These are phyloP conservation scores for Diaporthe helianthi DNA, from an alignment of 2,329 filamentous ascomycete genomes.

Conservation along the genomic window DNA sequence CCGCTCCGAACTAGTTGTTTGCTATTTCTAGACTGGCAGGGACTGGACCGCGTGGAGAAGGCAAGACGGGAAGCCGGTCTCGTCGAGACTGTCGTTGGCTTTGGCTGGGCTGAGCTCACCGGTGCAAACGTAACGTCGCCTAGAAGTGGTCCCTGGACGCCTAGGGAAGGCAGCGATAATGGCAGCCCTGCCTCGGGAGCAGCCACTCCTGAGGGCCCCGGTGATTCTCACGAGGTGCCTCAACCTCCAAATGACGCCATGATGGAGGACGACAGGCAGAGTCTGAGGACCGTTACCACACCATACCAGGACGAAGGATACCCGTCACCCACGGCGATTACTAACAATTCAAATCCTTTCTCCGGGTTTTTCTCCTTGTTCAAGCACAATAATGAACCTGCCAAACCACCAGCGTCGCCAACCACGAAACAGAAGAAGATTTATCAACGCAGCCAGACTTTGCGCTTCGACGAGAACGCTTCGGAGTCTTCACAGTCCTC, in stretches of 20 bases:
- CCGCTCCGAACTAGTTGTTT: conserved; percentile 93
- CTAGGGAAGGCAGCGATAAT: conserved; percentile 42
- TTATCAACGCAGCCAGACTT: conserved; percentile 79
- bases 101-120: conserved; percentile 93
- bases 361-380: conserved; percentile 77
- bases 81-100: conserved; percentile 90
- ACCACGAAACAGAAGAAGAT: conserved; percentile 70
- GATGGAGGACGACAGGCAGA: conserved; percentile 70
- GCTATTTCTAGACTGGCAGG: conserved; percentile 97
- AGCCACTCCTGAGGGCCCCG: conserved; percentile 45
- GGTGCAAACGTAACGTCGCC: conserved; percentile 65
- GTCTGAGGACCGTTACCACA: conserved; percentile 55
- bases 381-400: conserved; percentile 58
- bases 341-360: conserved; percentile 58
- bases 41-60: conserved; percentile 91
- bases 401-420: conserved; percentile 57
- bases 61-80: conserved; percentile 89
- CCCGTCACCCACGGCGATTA: conserved; percentile 43
- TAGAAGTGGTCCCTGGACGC: conserved; percentile 53
- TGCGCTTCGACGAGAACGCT: conserved; percentile 54
- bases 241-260: conserved; percentile 72
- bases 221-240: conserved; percentile 66
- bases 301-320: conserved; percentile 42
- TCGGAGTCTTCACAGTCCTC: conserved; percentile 43
- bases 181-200: conserved; percentile 38